These are phyloP conservation scores for Pseudozyma tsukubaensis DNA, from an alignment of 1,284 basidiomycete genomes.

Conservation along the genomic window DNA sequence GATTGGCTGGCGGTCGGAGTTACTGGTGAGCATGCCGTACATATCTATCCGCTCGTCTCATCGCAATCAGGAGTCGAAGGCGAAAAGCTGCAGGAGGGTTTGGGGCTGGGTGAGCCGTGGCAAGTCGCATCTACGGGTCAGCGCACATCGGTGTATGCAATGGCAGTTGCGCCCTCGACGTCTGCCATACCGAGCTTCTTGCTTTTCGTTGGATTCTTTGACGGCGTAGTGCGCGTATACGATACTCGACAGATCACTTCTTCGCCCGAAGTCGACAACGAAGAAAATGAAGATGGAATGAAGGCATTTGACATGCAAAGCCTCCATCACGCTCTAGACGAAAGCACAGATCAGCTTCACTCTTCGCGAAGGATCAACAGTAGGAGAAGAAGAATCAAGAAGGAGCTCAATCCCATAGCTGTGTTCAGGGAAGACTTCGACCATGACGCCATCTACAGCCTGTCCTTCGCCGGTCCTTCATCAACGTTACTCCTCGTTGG, in stretches of 20 bases:
- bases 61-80: neutral
- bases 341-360: too few species aligned
- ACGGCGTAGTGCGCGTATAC: slow-evolving; percentile 46
- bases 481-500: slow-evolving; percentile 27
- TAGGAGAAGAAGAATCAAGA: neutral
- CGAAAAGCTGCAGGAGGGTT: too few species aligned
- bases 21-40: slow-evolving; percentile 27
- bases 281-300: neutral
- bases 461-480: slow-evolving; percentile 29
- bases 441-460: slow-evolving; percentile 37
- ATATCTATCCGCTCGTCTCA: slow-evolving; percentile 21
- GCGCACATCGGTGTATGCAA: slow-evolving; percentile 32
- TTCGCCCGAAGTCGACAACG: neutral
- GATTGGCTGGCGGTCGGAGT: slow-evolving; percentile 34
- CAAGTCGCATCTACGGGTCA: slow-evolving; percentile 16
- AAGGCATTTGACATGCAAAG: slow-evolving; percentile 1
- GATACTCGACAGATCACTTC: slow-evolving; percentile 26
- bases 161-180: slow-evolving; percentile 11
- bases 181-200: slow-evolving; percentile 28
- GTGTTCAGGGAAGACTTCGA: slow-evolving; percentile 27
- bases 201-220: slow-evolving; percentile 51
- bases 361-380: slow-evolving; percentile 3
- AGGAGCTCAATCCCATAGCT: slow-evolving; percentile 22
- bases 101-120: slow-evolving; percentile 14
- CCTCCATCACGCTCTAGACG: neutral